Base-by-base conservation (phyloP, 108 stramenopile species). In the Fragilariopsis cylindrus region DNA sequence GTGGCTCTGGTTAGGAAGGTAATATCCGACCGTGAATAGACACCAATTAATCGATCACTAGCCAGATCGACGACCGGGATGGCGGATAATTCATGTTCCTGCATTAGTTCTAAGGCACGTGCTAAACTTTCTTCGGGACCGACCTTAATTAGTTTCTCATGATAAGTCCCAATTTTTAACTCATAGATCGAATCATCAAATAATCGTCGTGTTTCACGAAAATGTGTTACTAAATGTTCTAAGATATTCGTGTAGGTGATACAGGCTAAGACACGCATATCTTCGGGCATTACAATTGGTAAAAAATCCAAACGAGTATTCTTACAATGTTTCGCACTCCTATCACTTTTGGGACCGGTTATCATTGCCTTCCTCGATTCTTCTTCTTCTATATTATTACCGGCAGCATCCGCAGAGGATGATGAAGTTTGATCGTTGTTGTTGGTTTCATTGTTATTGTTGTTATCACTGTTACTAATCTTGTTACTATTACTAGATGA, bases 161-260 rank as follows among this genome's bases (percentile, higher is more conserved):
- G 87, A 77, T 96, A 97, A 11, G 96, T 96, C 18, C 98, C 98
- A 77, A 98, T 96, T 52, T 87, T 76, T 58, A 98, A 82, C 71
- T 97, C 96, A 44, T 84, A 82, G 58, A 98, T 92, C 45, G 95
- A 84, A 68, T 98, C 95, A 73, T 98, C 98, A 79, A 98, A 98
- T 41, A 98, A 81, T 16, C 96, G 92, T 48, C 96, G 83, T 76
- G 97, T 92, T 77, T 98, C 98, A 18, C 96, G 88, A 73, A 98
- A 98, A 69, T 96, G 87, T 5, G 92, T 92, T 12, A 98, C 98
- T 50, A 98, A 85, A 72, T 94, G 94, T 64, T 95, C 93, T 73
- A 97, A 79, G 60, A 95, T 87, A 73, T 85, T 90, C 13, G 94
- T 93, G 77, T 95, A 94, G 44, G 89, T 97, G 57, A 95, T 85